A percentile compares a stretch with the other conserved stretches of the same genome.
Conservation (phyloP, 2,329 filamentous ascomycete genomes). For the Zelopaecilomyces penicillatus region DNA sequence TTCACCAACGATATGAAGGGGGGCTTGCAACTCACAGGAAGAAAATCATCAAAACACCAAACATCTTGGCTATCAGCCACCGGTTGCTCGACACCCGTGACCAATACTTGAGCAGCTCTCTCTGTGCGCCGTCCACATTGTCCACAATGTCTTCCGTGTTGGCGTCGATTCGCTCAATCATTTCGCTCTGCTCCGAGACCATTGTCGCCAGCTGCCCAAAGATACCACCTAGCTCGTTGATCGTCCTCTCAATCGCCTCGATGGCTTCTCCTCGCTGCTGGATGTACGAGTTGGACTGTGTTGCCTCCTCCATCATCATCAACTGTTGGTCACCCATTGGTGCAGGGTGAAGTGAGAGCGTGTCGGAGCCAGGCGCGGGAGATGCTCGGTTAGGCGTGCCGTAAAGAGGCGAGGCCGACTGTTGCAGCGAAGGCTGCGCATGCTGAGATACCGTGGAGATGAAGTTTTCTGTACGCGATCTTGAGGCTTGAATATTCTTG, state of each 20-base stretch:
- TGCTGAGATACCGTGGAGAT: slow-evolving; percentile 81
- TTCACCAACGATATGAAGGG: background rate
- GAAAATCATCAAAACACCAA: slow-evolving; percentile 87
- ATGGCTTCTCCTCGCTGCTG: slow-evolving; percentile 92
- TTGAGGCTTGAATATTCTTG: slow-evolving; percentile 93
- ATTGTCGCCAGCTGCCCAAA: slow-evolving; percentile 93
- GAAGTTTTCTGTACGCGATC: slow-evolving; percentile 91
- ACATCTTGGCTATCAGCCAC: slow-evolving; percentile 82
- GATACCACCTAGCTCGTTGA: slow-evolving; percentile 79
- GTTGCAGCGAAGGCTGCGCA: slow-evolving; percentile 57
- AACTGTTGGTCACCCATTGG: slow-evolving; percentile 74
- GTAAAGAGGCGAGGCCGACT: slow-evolving; percentile 81
- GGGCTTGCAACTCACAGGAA: slow-evolving; percentile 46
- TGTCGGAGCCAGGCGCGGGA: slow-evolving; percentile 60
- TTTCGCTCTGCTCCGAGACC: slow-evolving; percentile 95
- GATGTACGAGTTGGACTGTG: slow-evolving; percentile 79
- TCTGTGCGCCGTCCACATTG: slow-evolving; percentile 93
- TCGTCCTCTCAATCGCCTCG: slow-evolving; percentile 92
- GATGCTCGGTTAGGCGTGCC: slow-evolving; percentile 63
- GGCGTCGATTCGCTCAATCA: slow-evolving; percentile 94
- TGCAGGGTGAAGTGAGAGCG: slow-evolving; percentile 66
- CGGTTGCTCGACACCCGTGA: slow-evolving; percentile 85
- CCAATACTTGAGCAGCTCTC: slow-evolving; percentile 97
- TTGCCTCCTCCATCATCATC: slow-evolving; percentile 84
- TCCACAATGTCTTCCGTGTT: slow-evolving; percentile 98